Base-by-base conservation (phyloP, 805 yeast genomes). In the Kazachstania psychrophila region DNA sequence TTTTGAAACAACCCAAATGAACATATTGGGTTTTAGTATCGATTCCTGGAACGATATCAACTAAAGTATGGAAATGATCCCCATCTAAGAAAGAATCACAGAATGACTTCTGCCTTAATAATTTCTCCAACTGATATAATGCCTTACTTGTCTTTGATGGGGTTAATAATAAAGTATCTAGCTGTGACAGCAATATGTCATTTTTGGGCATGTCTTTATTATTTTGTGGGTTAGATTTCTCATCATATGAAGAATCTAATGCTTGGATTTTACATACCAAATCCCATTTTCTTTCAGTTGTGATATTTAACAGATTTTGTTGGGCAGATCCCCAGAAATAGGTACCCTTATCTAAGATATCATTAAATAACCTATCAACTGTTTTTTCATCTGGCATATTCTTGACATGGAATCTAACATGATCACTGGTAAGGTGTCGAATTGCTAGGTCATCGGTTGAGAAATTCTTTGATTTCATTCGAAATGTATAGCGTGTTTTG, bases 251-350 rank as follows among this genome's bases (percentile, higher is more conserved):
- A 5, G 10, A n/a, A 28, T 22, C 9, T 5, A 6, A 12, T 5
- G 18, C 30, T 20, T 40, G 43, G 16, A 49, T 44, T 27, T 45
- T 52, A 37, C 57, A 51, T 9, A 56, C 41, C 20, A 56, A 41
- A 14, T 50, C 55, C 60, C 60, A 55, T 42, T 56, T 56, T 30
- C 60, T 48, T 24, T 40, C 40, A 23, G 34, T 34, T 3, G 60
- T 48, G 10, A 53, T 42, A 28, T 31, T 41, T 24, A 45, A 41
- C 24, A 53, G 33, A 32, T 48, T 50, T 13, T 43, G 39, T 13
- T 47, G 44, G 4, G 58, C 54, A 14, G 51, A 47, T 13, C 48
- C 49, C 51, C 59, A 54, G 30, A 50, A 52, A 37, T 49, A 51
- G 2, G 48, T 46, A 23, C 51, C 48, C 40, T 47, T 49, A 19